These are phyloP conservation scores for Russula dissimulans DNA, from an alignment of 768 basidiomycete genomes.

Conservation along the genomic window DNA sequence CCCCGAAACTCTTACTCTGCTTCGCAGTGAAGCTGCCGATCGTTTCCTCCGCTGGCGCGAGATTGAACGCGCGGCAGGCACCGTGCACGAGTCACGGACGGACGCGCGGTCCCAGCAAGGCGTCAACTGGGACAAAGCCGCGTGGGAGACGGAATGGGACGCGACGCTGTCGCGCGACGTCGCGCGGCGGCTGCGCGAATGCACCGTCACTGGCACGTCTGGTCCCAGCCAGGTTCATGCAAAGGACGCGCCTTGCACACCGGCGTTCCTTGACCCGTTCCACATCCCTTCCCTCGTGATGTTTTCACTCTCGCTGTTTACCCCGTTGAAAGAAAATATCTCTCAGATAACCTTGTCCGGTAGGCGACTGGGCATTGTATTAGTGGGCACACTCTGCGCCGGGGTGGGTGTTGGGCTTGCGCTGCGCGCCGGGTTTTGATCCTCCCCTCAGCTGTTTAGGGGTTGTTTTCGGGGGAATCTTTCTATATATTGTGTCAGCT, in stretches of 20 bases:
- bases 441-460: not conserved
- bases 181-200: conserved; percentile 39
- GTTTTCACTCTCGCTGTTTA: conserved; percentile 52
- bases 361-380: conserved; percentile 26
- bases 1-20: conserved; percentile 46
- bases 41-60: conserved; percentile 68
- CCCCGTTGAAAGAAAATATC: conserved; percentile 32
- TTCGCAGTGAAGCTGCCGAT: conserved; percentile 58
- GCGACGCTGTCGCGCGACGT: conserved; percentile 52
- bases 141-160: conserved; percentile 64
- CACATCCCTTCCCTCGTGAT: conserved; percentile 55
- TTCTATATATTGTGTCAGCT: not conserved
- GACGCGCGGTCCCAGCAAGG: conserved; percentile 9
- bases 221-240: not conserved
- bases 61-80: conserved; percentile 47
- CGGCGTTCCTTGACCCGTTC: conserved; percentile 48
- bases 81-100: conserved; percentile 28
- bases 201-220: conserved; percentile 15
- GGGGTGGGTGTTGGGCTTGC: conserved; percentile 36
- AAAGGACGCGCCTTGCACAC: conserved; percentile 21
- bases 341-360: conserved; percentile 21
- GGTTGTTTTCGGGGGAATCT: not conserved
- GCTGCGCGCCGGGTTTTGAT: conserved; percentile 17
- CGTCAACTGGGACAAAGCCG: conserved; percentile 45
- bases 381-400: conserved; percentile 37